A percentile compares a stretch with the other conserved stretches of the same genome.
These are phyloP conservation scores for Podila epicladia DNA, from an alignment of 192 early-diverging fungal species.

Conservation along the genomic window DNA sequence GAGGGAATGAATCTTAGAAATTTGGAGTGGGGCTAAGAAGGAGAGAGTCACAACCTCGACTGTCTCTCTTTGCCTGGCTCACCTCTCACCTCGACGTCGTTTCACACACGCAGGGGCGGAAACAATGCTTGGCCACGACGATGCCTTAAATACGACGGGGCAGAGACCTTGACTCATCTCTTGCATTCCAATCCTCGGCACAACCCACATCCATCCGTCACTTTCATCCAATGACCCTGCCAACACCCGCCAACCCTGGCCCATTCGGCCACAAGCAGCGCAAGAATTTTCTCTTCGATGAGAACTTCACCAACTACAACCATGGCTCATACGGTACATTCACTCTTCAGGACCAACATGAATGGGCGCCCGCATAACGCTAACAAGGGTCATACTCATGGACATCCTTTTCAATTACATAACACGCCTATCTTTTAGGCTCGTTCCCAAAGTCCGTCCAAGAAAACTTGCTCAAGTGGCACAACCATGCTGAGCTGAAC, in stretches of 20 bases:
- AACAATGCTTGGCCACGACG: too few species aligned
- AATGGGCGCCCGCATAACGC: neutral
- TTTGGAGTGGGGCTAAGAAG: too few species aligned
- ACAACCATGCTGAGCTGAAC: constrained; percentile 23
- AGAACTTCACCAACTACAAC: constrained; percentile 61
- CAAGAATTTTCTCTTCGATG: constrained; percentile 59
- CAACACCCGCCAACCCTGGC: constrained; percentile 38
- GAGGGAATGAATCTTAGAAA: too few species aligned
- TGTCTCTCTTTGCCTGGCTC: too few species aligned
- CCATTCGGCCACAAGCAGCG: constrained; percentile 57
- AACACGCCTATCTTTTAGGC: constrained; percentile 18
- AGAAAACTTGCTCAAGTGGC: constrained; percentile 29
- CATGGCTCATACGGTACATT: constrained; percentile 71
- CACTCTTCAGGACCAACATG: constrained; percentile 1
- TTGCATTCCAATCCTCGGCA: neutral
- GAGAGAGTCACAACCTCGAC: too few species aligned
- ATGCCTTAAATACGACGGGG: too few species aligned
- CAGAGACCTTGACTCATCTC: neutral
- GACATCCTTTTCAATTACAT: constrained; percentile 1
- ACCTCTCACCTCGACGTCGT: too few species aligned
- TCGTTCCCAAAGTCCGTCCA: constrained; percentile 45
- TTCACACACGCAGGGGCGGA: too few species aligned
- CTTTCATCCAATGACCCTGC: constrained; percentile 1
- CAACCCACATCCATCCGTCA: neutral
- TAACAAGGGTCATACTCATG: too few species aligned